Percentiles rank a stretch among this genome's conserved stretches.
These are phyloP conservation scores for Trichoderma endophyticum DNA, from an alignment of 2,329 filamentous ascomycete species.

Conservation along the genomic window DNA sequence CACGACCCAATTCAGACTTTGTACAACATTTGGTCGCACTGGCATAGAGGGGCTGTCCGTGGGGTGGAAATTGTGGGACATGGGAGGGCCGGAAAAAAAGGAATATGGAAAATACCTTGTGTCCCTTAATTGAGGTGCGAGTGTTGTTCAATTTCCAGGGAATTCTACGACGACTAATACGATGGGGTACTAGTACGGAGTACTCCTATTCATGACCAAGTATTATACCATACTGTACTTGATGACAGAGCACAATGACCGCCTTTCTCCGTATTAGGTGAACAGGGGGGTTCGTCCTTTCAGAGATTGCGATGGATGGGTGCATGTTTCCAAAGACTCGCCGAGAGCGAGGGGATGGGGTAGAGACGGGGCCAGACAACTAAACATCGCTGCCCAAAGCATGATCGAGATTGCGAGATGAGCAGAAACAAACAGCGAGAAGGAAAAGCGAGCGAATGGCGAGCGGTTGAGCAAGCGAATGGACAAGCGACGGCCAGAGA, in stretches of 20 bases:
- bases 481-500: background rate
- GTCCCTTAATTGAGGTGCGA: background rate
- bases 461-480: background rate
- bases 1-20: background rate
- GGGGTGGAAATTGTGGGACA: slow-evolving; percentile 1
- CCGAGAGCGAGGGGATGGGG: background rate
- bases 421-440: background rate
- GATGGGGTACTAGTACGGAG: background rate
- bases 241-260: background rate
- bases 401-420: slow-evolving; percentile 11
- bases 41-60: background rate
- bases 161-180: slow-evolving; percentile 10
- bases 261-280: slow-evolving; percentile 6
- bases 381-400: background rate
- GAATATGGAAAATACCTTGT: background rate
- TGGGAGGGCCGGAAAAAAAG: slow-evolving; percentile 11
- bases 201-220: background rate
- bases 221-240: background rate
- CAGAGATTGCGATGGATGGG: slow-evolving; percentile 14
- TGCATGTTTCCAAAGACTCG: slow-evolving; percentile 3
- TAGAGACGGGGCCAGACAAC: background rate
- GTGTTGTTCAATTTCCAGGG: slow-evolving; percentile 1
- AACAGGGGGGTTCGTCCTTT: background rate
- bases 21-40: background rate
- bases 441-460: background rate